A percentile compares a stretch with the other conserved stretches of the same genome.
phyloP scores from a whole-genome alignment of 2,329 filamentous ascomycete genomes.

The Bipolaris bicolor region DNA sequence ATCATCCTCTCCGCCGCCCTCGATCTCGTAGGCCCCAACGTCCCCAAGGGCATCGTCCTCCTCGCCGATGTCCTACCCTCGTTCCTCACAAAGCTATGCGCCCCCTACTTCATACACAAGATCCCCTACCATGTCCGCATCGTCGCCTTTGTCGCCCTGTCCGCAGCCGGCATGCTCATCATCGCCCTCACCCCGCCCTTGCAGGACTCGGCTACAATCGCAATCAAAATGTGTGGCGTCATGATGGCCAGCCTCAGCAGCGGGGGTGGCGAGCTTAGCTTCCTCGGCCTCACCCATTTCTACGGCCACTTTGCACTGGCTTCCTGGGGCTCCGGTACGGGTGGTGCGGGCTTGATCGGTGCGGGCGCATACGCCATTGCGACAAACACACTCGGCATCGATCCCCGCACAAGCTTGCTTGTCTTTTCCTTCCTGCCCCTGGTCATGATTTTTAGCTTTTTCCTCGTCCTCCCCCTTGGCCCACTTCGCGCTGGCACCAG shows the following conservation, averaged over 20 bases:
- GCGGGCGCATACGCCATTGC: slow-evolving; percentile 86
- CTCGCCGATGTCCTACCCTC: slow-evolving; percentile 91
- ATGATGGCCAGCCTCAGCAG: slow-evolving; percentile 83
- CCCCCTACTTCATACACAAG: slow-evolving; percentile 91
- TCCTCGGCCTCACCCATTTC: slow-evolving; percentile 89
- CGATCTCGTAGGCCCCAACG: slow-evolving; percentile 83
- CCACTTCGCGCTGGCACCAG: slow-evolving; percentile 61
- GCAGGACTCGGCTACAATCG: slow-evolving; percentile 65
- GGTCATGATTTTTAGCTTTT: slow-evolving; percentile 87
- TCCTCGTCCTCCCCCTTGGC: slow-evolving; percentile 74
- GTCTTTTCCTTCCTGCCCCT: slow-evolving; percentile 78
- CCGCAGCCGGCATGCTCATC: slow-evolving; percentile 84
- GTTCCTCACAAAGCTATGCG: slow-evolving; percentile 84
- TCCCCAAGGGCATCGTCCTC: slow-evolving; percentile 91
- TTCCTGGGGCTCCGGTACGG: slow-evolving; percentile 91
- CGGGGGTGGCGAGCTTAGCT: slow-evolving; percentile 88
- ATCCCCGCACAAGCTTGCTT: slow-evolving; percentile 75
- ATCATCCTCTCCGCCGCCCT: slow-evolving; percentile 94
- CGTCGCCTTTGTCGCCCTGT: slow-evolving; percentile 74
- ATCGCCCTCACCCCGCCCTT: slow-evolving; percentile 77
- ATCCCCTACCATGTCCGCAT: slow-evolving; percentile 82
- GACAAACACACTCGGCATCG: slow-evolving; percentile 79
- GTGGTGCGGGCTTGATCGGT: slow-evolving; percentile 84
- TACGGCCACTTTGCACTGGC: slow-evolving; percentile 88
- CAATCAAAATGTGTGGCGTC: slow-evolving; percentile 80